Evolutionary conservation across 352 stramenopile genomes (phyloP).

Genomic region (Globisporangium okanoganense): DNA sequence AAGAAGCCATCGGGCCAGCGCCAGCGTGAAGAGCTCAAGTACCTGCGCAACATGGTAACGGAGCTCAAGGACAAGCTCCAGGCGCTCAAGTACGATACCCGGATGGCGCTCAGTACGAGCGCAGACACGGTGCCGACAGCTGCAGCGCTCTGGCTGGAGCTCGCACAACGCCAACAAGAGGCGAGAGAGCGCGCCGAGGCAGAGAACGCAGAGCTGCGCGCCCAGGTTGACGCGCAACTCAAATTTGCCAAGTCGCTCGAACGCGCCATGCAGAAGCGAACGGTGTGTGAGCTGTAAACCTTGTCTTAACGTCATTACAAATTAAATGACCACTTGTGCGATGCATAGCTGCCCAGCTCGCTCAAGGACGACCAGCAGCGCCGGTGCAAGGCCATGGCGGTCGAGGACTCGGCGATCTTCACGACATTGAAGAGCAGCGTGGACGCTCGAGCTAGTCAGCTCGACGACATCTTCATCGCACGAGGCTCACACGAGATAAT

Average conservation of each 20-base stretch:
- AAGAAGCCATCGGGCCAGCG: conserved; percentile 1
- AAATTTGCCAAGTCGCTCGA: neutral
- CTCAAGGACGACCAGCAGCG: neutral
- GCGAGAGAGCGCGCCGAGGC: neutral
- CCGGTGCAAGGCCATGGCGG: neutral
- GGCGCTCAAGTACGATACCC: neutral
- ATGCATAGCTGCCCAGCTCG: neutral
- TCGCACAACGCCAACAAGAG: neutral
- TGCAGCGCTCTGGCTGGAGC: neutral
- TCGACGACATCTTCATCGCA: neutral
- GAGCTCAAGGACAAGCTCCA: neutral
- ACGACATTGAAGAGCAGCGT: neutral
- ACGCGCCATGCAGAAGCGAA: neutral
- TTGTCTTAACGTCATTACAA: too few relatives aligned
- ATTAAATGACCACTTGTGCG: neutral
- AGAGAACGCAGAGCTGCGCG: neutral
- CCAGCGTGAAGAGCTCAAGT: conserved; percentile 5
- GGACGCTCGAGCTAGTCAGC: neutral
- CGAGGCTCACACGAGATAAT: neutral
- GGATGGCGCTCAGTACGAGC: neutral
- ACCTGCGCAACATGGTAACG: neutral
- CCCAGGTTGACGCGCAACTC: neutral
- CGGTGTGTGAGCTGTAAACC: neutral
- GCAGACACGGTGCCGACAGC: neutral
- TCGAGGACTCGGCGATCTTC: neutral